These are phyloP conservation scores for Cystobasidium ongulense DNA, from an alignment of 768 basidiomycete genomes.

Conservation along the genomic window DNA sequence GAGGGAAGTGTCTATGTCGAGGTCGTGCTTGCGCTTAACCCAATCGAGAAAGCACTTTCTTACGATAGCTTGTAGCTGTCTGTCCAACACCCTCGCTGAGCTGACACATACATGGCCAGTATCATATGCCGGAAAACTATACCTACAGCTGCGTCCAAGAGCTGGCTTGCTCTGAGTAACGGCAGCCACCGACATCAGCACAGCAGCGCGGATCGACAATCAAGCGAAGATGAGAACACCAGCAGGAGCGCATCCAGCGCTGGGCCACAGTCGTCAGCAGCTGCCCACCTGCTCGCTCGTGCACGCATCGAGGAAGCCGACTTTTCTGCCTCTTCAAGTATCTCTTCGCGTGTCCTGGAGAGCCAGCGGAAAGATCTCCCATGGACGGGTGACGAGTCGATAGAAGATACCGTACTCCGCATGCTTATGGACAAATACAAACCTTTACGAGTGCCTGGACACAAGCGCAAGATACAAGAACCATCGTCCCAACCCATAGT, in stretches of 20 bases:
- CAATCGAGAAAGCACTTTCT: not conserved
- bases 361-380: slow-evolving; percentile 18
- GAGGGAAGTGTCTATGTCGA: no score
- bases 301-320: slow-evolving; percentile 16
- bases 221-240: not conserved
- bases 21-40: not conserved
- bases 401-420: slow-evolving; percentile 25
- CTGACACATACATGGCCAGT: not conserved
- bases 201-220: not conserved
- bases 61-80: no score
- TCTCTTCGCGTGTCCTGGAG: not conserved
- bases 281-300: slow-evolving; percentile 20
- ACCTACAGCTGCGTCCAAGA: not conserved
- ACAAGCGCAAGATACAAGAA: slow-evolving; percentile 32
- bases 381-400: slow-evolving; percentile 26
- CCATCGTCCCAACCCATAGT: slow-evolving; percentile 14
- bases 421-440: slow-evolving; percentile 33
- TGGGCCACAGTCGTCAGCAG: slow-evolving; percentile 25
- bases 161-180: not conserved
- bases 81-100: not conserved
- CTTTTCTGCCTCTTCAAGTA: not conserved
- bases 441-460: slow-evolving; percentile 32
- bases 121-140: not conserved
- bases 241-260: not conserved
- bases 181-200: not conserved